phyloP scores from a whole-genome alignment of 73 alveolate species.

The Uronychia binucleata region DNA sequence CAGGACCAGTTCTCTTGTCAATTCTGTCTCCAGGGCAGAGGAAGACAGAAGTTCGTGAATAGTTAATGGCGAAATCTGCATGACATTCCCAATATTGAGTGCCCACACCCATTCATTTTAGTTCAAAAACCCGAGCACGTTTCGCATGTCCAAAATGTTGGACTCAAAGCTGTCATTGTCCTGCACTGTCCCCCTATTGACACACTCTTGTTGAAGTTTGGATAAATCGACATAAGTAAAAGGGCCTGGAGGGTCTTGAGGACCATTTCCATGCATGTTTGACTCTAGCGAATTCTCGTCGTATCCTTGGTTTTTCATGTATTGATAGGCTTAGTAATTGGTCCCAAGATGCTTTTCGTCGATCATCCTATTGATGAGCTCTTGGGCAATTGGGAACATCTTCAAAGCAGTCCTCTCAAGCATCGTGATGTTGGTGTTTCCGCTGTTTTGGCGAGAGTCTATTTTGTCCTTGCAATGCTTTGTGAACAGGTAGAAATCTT shows the following conservation, averaged over 20 bases:
- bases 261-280: too few relatives aligned
- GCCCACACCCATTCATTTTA: constrained; percentile 64
- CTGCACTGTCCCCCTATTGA: neutral
- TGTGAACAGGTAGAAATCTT: constrained; percentile 39
- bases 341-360: neutral
- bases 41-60: constrained; percentile 40
- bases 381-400: constrained; percentile 26
- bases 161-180: neutral
- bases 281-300: too few relatives aligned
- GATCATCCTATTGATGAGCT: neutral
- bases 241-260: neutral
- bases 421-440: constrained; percentile 15
- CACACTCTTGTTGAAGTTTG: neutral
- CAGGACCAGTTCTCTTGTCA: constrained; percentile 26
- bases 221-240: neutral
- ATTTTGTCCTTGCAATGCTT: constrained; percentile 6
- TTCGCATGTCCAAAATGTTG: constrained; percentile 44
- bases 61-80: constrained; percentile 71
- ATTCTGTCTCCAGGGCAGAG: constrained; percentile 27
- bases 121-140: constrained; percentile 59
- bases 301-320: too few relatives aligned
- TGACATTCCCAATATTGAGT: constrained; percentile 62
- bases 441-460: neutral
- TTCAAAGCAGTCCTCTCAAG: constrained; percentile 46
- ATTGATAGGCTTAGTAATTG: too few relatives aligned